These are phyloP conservation scores for Aspergillus sp. DNA, from an alignment of 2,329 filamentous ascomycete genomes.

Conservation along the genomic window DNA sequence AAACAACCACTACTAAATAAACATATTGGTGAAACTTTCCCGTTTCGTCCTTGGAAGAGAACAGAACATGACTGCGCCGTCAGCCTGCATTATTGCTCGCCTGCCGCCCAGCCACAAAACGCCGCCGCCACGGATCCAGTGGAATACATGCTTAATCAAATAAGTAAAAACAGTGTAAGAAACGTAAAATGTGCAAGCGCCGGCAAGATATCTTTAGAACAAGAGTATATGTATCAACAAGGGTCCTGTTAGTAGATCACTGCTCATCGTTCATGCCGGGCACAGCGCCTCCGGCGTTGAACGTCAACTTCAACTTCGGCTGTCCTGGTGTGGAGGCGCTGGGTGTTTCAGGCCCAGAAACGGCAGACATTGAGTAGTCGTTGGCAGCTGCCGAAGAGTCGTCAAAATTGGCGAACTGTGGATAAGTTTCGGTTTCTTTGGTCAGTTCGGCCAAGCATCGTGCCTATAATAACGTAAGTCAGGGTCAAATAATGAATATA, in stretches of 20 bases:
- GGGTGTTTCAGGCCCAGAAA: constrained; percentile 56
- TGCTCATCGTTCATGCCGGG: constrained; percentile 26
- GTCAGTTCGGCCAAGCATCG: constrained; percentile 54
- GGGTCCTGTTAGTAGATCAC: constrained; percentile 13
- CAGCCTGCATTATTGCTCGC: constrained; percentile 23
- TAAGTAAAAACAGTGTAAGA: constrained; percentile 10
- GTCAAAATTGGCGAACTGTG: constrained; percentile 59
- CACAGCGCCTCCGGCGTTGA: constrained; percentile 43
- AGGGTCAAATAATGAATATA: not conserved
- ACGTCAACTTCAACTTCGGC: constrained; percentile 67
- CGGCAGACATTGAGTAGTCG: constrained; percentile 50
- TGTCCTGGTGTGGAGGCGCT: constrained; percentile 60
- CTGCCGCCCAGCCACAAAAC: constrained; percentile 22
- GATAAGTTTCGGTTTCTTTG: constrained; percentile 55
- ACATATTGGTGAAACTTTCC: constrained; percentile 4
- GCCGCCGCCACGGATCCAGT: constrained; percentile 19
- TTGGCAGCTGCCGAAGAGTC: constrained; percentile 50
- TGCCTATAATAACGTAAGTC: constrained; percentile 33
- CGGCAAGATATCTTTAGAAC: constrained; percentile 9
- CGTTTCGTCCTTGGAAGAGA: constrained; percentile 20
- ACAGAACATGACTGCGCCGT: constrained; percentile 22
- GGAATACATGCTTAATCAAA: constrained; percentile 18
- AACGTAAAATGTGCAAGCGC: constrained; percentile 13
- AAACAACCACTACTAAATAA: constrained; percentile 8
- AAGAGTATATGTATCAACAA: constrained; percentile 16